These are phyloP conservation scores for Conticribra guillardii DNA, from an alignment of 108 stramenopile species.

Conservation along the genomic window DNA sequence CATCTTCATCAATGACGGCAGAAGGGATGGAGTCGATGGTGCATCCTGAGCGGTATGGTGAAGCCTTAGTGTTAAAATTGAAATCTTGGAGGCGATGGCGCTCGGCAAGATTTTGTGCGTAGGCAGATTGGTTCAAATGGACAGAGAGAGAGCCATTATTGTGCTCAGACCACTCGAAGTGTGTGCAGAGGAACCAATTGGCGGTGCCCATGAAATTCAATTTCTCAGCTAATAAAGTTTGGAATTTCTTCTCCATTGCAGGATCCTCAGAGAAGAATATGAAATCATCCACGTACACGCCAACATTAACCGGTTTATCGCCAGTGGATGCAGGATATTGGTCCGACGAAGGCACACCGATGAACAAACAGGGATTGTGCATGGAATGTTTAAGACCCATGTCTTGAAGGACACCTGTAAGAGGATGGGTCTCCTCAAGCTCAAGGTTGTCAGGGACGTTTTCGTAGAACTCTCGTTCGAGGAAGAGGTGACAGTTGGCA, in stretches of 20 bases:
- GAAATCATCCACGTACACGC: neutral
- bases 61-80: neutral
- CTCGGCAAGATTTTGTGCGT: neutral
- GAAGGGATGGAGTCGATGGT: constrained; percentile 5
- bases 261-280: neutral
- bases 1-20: too few relatives aligned
- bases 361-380: neutral
- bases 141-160: too few relatives aligned
- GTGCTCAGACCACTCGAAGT: constrained; percentile 1
- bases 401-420: too few relatives aligned
- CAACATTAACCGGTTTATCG: neutral
- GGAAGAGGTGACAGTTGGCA: too few relatives aligned
- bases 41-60: constrained; percentile 7
- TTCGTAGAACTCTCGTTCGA: too few relatives aligned
- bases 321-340: neutral
- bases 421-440: too few relatives aligned
- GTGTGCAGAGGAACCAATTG: constrained; percentile 2
- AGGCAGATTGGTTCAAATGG: too few relatives aligned
- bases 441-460: too few relatives aligned
- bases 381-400: neutral
- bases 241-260: too few relatives aligned
- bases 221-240: too few relatives aligned
- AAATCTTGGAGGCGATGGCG: neutral
- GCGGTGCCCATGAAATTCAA: constrained; percentile 11
- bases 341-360: neutral